Evolutionary conservation across 2,329 filamentous ascomycete genomes (phyloP).

Genomic region (Rhynchosporium agropyri): DNA sequence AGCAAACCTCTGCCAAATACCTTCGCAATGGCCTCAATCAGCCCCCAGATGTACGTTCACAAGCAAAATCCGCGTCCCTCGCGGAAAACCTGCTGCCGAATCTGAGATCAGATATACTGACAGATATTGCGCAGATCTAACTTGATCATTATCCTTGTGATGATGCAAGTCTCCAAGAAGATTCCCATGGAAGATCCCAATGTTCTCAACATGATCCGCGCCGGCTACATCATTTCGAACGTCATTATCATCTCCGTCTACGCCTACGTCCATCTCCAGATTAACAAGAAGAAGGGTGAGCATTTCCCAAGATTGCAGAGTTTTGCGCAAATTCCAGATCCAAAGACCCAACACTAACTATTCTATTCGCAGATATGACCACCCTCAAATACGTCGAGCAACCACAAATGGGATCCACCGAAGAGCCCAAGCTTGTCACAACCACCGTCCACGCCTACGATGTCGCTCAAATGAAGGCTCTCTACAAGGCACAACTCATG

Average conservation of each 20-base stretch:
- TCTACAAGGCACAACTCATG: constrained; percentile 92
- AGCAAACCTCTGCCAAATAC: background rate
- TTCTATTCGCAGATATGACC: constrained; percentile 73
- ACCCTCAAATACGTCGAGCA: constrained; percentile 99
- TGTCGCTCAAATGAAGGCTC: constrained; percentile 76
- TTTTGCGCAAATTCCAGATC: background rate
- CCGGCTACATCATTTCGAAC: constrained; percentile 57
- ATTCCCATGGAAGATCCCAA: constrained; percentile 79
- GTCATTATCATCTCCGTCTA: constrained; percentile 83
- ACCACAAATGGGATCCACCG: constrained; percentile 85
- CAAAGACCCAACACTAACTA: background rate
- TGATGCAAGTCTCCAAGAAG: constrained; percentile 92
- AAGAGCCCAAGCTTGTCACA: constrained; percentile 94
- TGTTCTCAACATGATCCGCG: constrained; percentile 66
- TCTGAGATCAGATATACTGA: constrained; percentile 28
- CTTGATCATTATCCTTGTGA: constrained; percentile 90
- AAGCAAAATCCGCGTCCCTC: constrained; percentile 5
- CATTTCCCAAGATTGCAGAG: constrained; percentile 21
- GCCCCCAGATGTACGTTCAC: constrained; percentile 60
- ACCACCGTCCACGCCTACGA: constrained; percentile 98
- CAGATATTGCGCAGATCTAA: constrained; percentile 67
- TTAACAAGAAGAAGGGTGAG: constrained; percentile 97
- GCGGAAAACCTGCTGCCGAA: background rate
- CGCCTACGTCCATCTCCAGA: constrained; percentile 79
- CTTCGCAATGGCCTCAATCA: constrained; percentile 61